Evolutionary conservation across 176 grass and related monocot species (phyloP), one percentile per base, ranked within the genome.

Genomic region (Lolium perenne): DNA sequence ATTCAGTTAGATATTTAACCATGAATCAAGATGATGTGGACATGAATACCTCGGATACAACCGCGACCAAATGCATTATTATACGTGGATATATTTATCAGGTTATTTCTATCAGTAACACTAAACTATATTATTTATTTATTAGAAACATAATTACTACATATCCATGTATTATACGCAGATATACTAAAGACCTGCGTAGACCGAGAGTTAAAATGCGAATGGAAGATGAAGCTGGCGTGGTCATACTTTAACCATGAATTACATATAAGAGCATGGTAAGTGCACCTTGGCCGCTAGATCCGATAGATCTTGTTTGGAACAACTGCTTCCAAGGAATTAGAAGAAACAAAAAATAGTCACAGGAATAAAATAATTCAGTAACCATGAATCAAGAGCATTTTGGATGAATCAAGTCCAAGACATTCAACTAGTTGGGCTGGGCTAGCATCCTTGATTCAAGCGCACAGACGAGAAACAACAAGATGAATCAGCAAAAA

Each of bases 361-460:
- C 67, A 87, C 54, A 68, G 57, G 3, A 83, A 38, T 18, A 72
- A 49, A 67, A 23, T 25, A 48, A 73, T 38, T 67, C 20, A 81
- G 32, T 80, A 64, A 18, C 26, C 2, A 18, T 47, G 4, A 75
- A 85, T 71, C 14, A 78, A 85, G 32, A 74, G 41, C 85, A 98
- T 93, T 91, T 95, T 98, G 10, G 91, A 89, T 65, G 96, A 92
- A 94, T 98, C 93, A 92, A 98, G 96, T 18, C 96, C 94, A 45
- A 95, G 76, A 90, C 94, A 98, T 75, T 96, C 97, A 60, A 93
- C 97, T 20, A 98, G 79, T 80, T 94, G 97, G 62, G 94, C 94
- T 23, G 92, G 97, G 71, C 94, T 96, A 77, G 97, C 96, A 38
- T 94, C 97, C 89, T 98, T 88, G 85, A 96, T 94, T 22, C 94